These are phyloP conservation scores for Xerocomellus amylosporus DNA, from an alignment of 768 basidiomycete genomes.

Conservation along the genomic window DNA sequence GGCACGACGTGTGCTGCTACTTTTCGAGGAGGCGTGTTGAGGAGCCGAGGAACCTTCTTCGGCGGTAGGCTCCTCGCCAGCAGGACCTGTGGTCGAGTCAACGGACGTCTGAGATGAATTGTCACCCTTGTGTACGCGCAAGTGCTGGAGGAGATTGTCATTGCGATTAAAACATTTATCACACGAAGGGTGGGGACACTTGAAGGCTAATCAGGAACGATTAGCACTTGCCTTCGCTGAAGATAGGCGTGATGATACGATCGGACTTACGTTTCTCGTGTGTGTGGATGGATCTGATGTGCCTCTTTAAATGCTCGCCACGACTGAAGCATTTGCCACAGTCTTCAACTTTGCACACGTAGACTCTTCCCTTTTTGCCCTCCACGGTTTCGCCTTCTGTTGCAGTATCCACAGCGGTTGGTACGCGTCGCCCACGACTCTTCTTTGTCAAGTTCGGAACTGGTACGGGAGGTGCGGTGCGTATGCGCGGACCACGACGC, in stretches of 20 bases:
- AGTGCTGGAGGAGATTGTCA: slow-evolving; percentile 78
- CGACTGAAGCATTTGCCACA: slow-evolving; percentile 75
- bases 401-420: slow-evolving; percentile 41
- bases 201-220: slow-evolving; percentile 53
- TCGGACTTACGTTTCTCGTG: slow-evolving; percentile 68
- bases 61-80: slow-evolving; percentile 23
- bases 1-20: slow-evolving; percentile 23
- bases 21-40: slow-evolving; percentile 27
- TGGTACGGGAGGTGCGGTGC: slow-evolving; percentile 60
- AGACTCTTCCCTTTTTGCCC: slow-evolving; percentile 38
- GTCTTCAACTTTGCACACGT: slow-evolving; percentile 63
- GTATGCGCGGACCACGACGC: slow-evolving; percentile 47
- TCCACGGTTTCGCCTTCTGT: slow-evolving; percentile 26
- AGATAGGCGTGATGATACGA: slow-evolving; percentile 15
- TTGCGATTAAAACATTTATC: slow-evolving; percentile 75
- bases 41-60: slow-evolving; percentile 22
- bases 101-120: slow-evolving; percentile 34
- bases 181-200: slow-evolving; percentile 65
- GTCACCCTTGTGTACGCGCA: slow-evolving; percentile 61
- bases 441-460: slow-evolving; percentile 80
- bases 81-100: slow-evolving; percentile 26
- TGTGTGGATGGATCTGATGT: slow-evolving; percentile 72
- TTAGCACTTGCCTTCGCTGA: slow-evolving; percentile 18
- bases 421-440: slow-evolving; percentile 74
- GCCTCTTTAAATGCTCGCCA: slow-evolving; percentile 73